Evolutionary conservation across 768 basidiomycete genomes (phyloP), one percentile per base, ranked within the genome.

Genomic region (Psilocybe subaeruginosa): DNA sequence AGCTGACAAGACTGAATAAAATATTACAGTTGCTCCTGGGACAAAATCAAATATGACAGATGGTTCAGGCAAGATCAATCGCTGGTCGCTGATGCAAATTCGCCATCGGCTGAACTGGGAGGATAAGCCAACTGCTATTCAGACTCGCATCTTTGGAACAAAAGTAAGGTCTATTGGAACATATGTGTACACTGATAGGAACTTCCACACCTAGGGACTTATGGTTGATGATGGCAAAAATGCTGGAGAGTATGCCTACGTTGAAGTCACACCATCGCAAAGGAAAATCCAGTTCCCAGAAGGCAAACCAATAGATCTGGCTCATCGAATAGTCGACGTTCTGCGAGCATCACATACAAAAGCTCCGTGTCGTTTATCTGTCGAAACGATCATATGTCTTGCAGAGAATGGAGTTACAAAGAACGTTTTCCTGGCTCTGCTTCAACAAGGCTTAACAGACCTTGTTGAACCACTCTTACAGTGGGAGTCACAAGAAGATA

Each of bases 361-460:
- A 39, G 77, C 77, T 2, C 80, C 83, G 2, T 77, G 80, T 17
- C 75, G 79, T 9, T 73, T 89, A 7, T 83, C 86, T 4, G 74
- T 78, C 3, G 87, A 90, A 66, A 84, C 79, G 0, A 84, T 88
- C 47, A 81, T 86, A 52, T 88, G 87, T 67, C 73, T 89, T 8
- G 78, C 82, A 4, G 84, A 88, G 60, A 89, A 89, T 65, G 82
- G 83, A 0, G 86, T 90, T 57, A 69, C 57, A 62, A 77, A 77
- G 76, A 9, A 63, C 0, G 72, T 77, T 4, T 85, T 88, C 63
- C 54, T 73, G 6, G 57, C 76, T 1, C 65, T 85, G 3, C 62
- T 83, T 19, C 72, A 74, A 57, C 57, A 72, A 39, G 72, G 72
- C 17, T 65, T 84, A 1, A 61, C 68, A 35, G 72, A 72, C 30